Conservation (phyloP, 179 eudicot genomes). For the Silene noctiflora region DNA sequence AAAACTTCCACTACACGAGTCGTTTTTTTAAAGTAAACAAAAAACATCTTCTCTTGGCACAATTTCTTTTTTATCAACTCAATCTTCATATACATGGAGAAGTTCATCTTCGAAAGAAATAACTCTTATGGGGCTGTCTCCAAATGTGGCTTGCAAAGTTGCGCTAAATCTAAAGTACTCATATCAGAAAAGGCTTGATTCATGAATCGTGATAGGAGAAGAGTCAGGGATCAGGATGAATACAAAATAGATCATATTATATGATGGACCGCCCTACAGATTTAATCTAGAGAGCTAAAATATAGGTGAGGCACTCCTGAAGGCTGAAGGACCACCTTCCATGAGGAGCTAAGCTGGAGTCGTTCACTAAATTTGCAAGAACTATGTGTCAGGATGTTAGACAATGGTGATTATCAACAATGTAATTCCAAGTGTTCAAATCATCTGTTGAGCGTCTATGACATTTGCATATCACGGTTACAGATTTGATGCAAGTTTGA, state of each 20-base stretch:
- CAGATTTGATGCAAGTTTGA: background rate
- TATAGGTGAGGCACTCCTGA: slow-evolving; percentile 4
- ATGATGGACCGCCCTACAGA: background rate
- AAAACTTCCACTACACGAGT: too few species aligned
- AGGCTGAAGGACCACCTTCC: background rate
- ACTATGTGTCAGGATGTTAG: background rate
- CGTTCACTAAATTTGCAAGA: background rate
- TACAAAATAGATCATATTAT: background rate
- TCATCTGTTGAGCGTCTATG: background rate
- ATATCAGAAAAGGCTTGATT: background rate
- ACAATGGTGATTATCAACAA: background rate
- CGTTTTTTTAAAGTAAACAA: too few species aligned
- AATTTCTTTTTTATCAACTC: too few species aligned
- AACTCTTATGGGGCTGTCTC: background rate
- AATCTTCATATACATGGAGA: too few species aligned
- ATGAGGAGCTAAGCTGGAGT: background rate
- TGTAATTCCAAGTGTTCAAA: background rate
- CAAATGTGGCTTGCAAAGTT: background rate
- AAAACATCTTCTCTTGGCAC: too few species aligned
- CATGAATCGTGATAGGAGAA: background rate
- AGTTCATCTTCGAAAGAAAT: background rate
- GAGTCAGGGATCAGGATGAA: background rate
- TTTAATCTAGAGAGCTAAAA: background rate
- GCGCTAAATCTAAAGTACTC: background rate
- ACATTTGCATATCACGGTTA: background rate